Evolutionary conservation across 169 alveolate genomes (phyloP), one percentile per base, ranked within the genome.

Genomic region (Eimeria necatrix): DNA sequence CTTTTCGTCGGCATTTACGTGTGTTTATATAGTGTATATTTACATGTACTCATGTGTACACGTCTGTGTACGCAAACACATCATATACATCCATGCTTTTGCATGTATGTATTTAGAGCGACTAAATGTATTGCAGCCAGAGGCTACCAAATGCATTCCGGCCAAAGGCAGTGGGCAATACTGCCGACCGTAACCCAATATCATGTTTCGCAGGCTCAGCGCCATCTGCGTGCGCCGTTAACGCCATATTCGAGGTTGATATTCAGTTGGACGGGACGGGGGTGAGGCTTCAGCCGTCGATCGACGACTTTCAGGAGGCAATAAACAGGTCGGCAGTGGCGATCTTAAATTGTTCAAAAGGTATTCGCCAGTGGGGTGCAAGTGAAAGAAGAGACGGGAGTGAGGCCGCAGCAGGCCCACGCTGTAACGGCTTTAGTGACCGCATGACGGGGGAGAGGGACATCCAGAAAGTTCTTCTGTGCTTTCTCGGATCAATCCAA

Each of bases 251-350:
- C 95, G 98, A 98, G 51, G 99, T 98, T 4, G 98, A 98, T 81
- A 98, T 98, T 8, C 97, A 97, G 70, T 96, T 98, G 73, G 98
- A 98, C 59, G 98, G 98, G 61, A 97, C 96, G 74, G 95, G 97
- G 14, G 98, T 98, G 84, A 97, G 97, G 74, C 97, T 98, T 81
- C 96, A 96, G 89, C 99, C 99, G 60, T 96, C 98, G 46, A 97
- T 98, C 68, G 99, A 98, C 94, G 99, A 97, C 83, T 97, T 98
- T 56, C 98, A 98, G 95, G 97, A 96, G 56, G 98, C 99, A 8
- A 97, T 98, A 93, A 98, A 98, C 96, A 97, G 98, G 91, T 98
- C 99, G 59, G 99, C 99, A 0, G 97, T 98, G 80, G 99, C 99
- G 61, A 98, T 98, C 2, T 96, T 98, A 88, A 98, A 97, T 93